These are phyloP conservation scores for Russula lepida DNA, from an alignment of 768 basidiomycete genomes.

Conservation along the genomic window DNA sequence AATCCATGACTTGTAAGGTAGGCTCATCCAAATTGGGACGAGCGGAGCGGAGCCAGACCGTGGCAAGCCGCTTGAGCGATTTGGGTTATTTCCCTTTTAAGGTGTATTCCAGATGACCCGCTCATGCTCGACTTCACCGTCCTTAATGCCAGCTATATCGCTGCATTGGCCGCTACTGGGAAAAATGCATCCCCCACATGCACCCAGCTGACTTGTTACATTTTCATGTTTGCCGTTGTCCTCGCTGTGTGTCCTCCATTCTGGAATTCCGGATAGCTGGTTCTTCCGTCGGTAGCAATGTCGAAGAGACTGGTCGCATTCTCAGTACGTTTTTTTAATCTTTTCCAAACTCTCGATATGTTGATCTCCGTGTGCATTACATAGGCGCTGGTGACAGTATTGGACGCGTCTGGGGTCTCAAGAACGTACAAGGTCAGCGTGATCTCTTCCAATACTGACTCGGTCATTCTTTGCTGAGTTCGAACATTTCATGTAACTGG, in stretches of 20 bases:
- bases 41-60: too few relatives aligned
- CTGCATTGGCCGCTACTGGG: slow-evolving; percentile 56
- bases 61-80: too few relatives aligned
- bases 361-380: too few relatives aligned
- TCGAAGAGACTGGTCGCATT: slow-evolving; percentile 40
- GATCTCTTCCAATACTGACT: slow-evolving; percentile 21
- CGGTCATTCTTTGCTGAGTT: slow-evolving; percentile 19
- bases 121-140: slow-evolving; percentile 34
- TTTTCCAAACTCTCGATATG: too few relatives aligned
- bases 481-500: slow-evolving; percentile 33
- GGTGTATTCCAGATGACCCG: too few relatives aligned
- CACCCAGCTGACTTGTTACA: slow-evolving; percentile 18
- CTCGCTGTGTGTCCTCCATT: too few relatives aligned
- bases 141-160: slow-evolving; percentile 28
- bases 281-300: too few relatives aligned
- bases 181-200: slow-evolving; percentile 44
- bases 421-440: slow-evolving; percentile 84
- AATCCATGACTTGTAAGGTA: too few relatives aligned
- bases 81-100: too few relatives aligned
- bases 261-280: too few relatives aligned
- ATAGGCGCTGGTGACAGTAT: slow-evolving; percentile 99
- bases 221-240: slow-evolving; percentile 10
- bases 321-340: slow-evolving; percentile 57
- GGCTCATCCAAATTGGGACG: too few relatives aligned
- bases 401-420: slow-evolving; percentile 97